These are phyloP conservation scores for Acrasis kona DNA, from an alignment of 78 protist species.

Conservation along the genomic window DNA sequence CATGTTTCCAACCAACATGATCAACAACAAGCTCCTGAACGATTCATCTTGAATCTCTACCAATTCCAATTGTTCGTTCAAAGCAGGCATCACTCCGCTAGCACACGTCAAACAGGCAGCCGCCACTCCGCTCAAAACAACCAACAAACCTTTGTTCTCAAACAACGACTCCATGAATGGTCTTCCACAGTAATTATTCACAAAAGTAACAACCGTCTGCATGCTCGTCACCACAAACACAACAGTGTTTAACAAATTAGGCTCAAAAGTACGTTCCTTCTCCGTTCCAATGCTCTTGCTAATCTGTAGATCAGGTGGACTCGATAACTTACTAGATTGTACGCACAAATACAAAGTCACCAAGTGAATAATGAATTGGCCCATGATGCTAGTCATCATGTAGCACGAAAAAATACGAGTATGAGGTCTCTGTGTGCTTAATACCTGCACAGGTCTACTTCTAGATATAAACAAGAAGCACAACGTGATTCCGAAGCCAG, in stretches of 20 bases:
- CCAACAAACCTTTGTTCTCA: neutral
- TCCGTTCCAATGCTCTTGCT: neutral
- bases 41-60: too few relatives aligned
- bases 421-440: constrained; percentile 56
- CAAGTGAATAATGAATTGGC: constrained; percentile 76
- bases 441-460: constrained; percentile 39
- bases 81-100: too few relatives aligned
- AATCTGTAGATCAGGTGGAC: neutral
- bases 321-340: neutral
- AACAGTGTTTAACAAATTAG: constrained; percentile 60
- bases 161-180: constrained; percentile 20
- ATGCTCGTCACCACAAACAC: constrained; percentile 54
- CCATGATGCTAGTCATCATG: constrained; percentile 52
- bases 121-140: neutral
- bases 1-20: too few relatives aligned
- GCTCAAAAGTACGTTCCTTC: constrained; percentile 63
- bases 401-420: constrained; percentile 57
- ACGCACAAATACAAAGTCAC: constrained; percentile 12
- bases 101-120: too few relatives aligned
- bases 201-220: constrained; percentile 73
- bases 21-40: too few relatives aligned
- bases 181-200: constrained; percentile 71
- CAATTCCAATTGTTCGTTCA: too few relatives aligned
- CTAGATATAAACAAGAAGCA: constrained; percentile 83
- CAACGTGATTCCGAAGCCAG: constrained; percentile 57